phyloP scores from a whole-genome alignment of 2,329 filamentous ascomycete genomes.

The Fusarium sp. region DNA sequence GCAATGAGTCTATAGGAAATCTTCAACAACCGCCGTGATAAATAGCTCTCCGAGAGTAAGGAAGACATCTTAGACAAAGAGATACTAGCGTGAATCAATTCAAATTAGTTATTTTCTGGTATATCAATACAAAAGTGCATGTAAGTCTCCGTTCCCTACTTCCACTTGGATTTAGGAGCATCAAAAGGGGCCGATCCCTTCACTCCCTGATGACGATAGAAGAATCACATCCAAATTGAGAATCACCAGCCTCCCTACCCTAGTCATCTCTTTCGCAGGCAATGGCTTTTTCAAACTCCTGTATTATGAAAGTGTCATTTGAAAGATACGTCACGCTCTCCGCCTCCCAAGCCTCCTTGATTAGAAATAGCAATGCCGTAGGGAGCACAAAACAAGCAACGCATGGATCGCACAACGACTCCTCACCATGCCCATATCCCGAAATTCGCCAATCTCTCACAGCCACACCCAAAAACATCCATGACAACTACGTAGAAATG shows the following conservation, averaged over 20 bases:
- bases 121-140: too few species aligned
- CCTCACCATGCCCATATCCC: neutral
- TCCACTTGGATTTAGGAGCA: neutral
- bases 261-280: neutral
- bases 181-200: neutral
- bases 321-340: neutral
- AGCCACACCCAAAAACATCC: neutral
- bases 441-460: neutral
- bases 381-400: neutral
- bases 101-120: too few species aligned
- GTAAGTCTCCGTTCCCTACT: too few species aligned
- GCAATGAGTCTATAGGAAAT: too few species aligned
- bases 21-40: too few species aligned
- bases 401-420: neutral
- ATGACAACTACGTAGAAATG: neutral
- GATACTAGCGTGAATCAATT: too few species aligned
- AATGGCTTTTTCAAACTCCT: neutral
- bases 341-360: neutral
- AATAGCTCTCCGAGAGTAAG: too few species aligned
- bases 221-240: neutral
- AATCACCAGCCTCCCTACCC: neutral
- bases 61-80: too few species aligned
- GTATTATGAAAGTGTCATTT: neutral
- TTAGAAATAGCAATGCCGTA: neutral
- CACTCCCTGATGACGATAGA: too few species aligned